Base-by-base conservation (phyloP, 495 filamentous ascomycete species). In the Penicillium macrosclerotiorum region DNA sequence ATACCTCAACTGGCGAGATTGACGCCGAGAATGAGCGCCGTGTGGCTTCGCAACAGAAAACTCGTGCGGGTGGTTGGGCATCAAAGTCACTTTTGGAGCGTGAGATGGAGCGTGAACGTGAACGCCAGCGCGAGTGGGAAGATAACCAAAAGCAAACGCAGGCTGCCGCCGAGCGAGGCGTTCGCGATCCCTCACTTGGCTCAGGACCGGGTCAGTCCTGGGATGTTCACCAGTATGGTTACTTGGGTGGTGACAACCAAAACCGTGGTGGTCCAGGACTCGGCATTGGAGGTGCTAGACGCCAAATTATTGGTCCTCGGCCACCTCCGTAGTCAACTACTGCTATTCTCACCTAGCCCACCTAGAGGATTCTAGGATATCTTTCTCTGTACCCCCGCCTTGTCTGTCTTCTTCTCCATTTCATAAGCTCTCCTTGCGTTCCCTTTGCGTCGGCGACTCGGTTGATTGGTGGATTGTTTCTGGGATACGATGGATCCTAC, bases 41-140 rank as follows among this genome's bases (percentile, higher is more conserved):
- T 16, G 51, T 69, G 2, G 75, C 77, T 4, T 73, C 83, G 0
- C 84, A 88, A 52, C 62, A 73, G 37, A 82, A 86, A 66, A 89
- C 85, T 34, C 83, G 82, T 49, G 83, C 86, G 3, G 84, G 79
- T 37, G 85, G 84, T 0, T 88, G 85, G 84, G 85, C 86, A 1
- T 77, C 77, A 42, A 91, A 89, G 65, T 88, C 86, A 3, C 76
- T 98, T 5, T 76, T 97, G 1, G 90, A 96, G 67, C 83, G 90
- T 16, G 93, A 98, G 63, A 96, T 96, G 88, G 93, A 98, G 65
- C 79, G 87, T 51, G 93, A 98, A 68, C 79, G 94, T 8, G 88
- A 95, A 63, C 78, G 92, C 29, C 93, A 98, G 69, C 76, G 80
- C 39, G 93, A 98, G 55, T 98, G 93, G 93, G 93, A 97, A 56